A percentile compares a stretch with the other conserved stretches of the same genome.
These are phyloP conservation scores for Quercus suber DNA, from an alignment of 306 rosid genomes.

Conservation along the genomic window DNA sequence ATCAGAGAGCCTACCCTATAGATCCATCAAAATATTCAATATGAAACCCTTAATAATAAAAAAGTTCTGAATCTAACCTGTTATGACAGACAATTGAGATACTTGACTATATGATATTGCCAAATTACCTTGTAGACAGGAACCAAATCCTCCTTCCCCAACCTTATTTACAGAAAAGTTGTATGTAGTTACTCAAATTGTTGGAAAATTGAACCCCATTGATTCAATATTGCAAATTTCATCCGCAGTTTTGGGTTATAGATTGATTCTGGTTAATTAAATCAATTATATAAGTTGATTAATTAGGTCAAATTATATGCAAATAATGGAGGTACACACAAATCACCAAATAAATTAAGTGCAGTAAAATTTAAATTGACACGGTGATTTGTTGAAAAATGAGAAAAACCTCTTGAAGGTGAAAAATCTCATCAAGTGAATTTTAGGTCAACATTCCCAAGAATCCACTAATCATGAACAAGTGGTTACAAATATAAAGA, in stretches of 20 bases:
- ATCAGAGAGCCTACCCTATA: slow-evolving; percentile 29
- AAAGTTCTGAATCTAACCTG: not conserved
- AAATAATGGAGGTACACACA: no score
- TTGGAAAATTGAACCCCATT: slow-evolving; percentile 24
- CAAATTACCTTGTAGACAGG: slow-evolving; percentile 47
- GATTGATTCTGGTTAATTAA: no score
- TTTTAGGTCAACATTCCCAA: fast-evolving
- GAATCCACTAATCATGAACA: no score
- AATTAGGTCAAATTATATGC: no score
- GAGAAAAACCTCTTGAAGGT: no score
- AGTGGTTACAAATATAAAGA: no score
- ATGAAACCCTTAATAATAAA: not conserved
- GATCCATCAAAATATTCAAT: not conserved
- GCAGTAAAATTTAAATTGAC: no score
- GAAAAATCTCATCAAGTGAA: no score
- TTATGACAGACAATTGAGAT: no score
- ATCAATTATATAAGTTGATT: no score
- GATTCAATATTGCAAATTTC: slow-evolving; percentile 18
- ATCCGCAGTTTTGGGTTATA: not conserved
- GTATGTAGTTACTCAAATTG: slow-evolving; percentile 33
- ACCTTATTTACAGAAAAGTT: slow-evolving; percentile 47
- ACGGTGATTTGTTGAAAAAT: no score
- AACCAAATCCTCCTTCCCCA: slow-evolving; percentile 65
- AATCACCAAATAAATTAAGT: no score
- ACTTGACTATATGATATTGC: not conserved